Evolutionary conservation across 2,329 filamentous ascomycete species (phyloP), one percentile per base, ranked within the genome.

Genomic region (Parascedosporium putredinis): DNA sequence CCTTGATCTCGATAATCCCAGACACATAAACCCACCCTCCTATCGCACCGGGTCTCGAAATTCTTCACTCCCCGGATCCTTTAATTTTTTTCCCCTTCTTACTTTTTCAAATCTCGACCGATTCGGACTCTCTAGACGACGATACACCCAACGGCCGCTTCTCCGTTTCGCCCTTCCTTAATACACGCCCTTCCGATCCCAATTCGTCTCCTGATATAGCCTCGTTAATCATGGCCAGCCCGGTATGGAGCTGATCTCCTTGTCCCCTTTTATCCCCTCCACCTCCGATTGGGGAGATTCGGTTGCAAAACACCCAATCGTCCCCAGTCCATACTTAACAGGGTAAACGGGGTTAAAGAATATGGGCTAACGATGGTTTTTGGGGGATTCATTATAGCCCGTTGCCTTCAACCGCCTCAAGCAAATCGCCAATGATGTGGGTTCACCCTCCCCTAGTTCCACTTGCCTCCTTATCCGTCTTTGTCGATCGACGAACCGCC

Each of bases 371-470:
- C 18, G 34, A 22, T 20, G n/a, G 4, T 50, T 42, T 12, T 42
- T 16, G n/a, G n/a, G n/a, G n/a, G n/a, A n/a, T n/a, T 20, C 38
- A 34, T n/a, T 24, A 31, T 60, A 91, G 86, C 88, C 88, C 53
- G 77, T 95, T 59, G 76, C 86, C 53, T 76, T 82, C 58, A 83
- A 81, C 61, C 77, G 88, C 56, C 79, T 95, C 57, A 86, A 84
- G 71, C 86, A 93, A 72, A 91, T 95, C 64, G 84, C 86, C 59
- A 82, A 79, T 63, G 85, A 91, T 74, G 87, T 91, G 76, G 61
- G 79, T 71, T 16, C 22, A 53, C 14, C 36, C 36, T 51, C 52
- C 51, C 47, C 27, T 20, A n/a, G 18, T 9, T 29, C 38, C 36
- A 31, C 43, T 6, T 45, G 14, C 24, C 43, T 29, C 3, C 22